Evolutionary conservation across 2,329 filamentous ascomycete genomes (phyloP).

Genomic region (Cladosporium halotolerans): DNA sequence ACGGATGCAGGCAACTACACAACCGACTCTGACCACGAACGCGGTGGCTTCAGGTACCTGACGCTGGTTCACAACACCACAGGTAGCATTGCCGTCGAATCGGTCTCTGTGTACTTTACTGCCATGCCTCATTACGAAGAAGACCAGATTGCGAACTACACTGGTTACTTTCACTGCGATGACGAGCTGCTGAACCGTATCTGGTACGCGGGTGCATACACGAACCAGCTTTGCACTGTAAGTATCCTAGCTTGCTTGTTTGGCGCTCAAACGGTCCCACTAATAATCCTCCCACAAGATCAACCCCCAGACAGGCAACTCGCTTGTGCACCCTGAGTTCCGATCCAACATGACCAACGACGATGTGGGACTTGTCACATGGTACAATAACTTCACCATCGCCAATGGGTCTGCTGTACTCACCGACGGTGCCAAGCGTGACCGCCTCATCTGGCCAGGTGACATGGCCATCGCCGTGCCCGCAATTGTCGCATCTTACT

Average conservation of each 20-base stretch:
- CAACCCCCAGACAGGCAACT: constrained; percentile 9
- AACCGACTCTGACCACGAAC: constrained; percentile 40
- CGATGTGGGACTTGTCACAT: constrained; percentile 15
- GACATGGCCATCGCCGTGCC: constrained; percentile 48
- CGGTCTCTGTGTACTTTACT: constrained; percentile 41
- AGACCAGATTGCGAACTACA: constrained; percentile 34
- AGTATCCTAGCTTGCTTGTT: not conserved
- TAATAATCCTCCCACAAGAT: not conserved
- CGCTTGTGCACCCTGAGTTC: constrained; percentile 9
- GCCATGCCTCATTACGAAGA: constrained; percentile 38
- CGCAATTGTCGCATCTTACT: constrained; percentile 43
- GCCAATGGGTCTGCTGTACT: constrained; percentile 30
- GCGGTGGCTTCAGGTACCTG: constrained; percentile 50
- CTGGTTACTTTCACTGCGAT: constrained; percentile 33
- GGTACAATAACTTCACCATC: constrained; percentile 33
- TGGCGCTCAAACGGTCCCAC: not conserved
- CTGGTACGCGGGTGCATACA: constrained; percentile 49
- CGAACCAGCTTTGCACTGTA: constrained; percentile 29
- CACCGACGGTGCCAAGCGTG: constrained; percentile 36
- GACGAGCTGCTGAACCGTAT: constrained; percentile 48
- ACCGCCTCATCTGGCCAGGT: constrained; percentile 39
- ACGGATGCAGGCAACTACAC: constrained; percentile 34
- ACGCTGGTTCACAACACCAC: constrained; percentile 40
- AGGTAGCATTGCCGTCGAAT: constrained; percentile 32
- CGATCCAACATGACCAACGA: constrained; percentile 13